Evolutionary conservation across 306 rosid genomes (phyloP).

Genomic region (Lagenaria siceraria): DNA sequence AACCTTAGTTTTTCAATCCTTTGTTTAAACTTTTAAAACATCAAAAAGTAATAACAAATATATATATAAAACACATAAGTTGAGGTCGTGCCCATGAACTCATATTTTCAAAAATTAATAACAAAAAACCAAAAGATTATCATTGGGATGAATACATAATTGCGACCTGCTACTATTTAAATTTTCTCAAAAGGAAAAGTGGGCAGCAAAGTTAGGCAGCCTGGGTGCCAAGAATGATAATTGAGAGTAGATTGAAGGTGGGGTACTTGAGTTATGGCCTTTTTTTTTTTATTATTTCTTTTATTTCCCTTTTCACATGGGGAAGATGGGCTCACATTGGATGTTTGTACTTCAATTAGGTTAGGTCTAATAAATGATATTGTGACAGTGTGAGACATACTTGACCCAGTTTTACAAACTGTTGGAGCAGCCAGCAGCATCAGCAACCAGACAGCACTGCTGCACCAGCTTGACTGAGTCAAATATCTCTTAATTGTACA

Average conservation of each 20-base stretch:
- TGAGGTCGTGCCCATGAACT: not conserved
- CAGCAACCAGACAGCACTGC: not conserved
- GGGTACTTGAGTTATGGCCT: not conserved
- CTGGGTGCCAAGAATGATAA: not conserved
- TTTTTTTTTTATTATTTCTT: not conserved
- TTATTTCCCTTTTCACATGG: not conserved
- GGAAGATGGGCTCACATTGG: not conserved
- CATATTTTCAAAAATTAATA: too few species aligned
- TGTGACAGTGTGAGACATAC: not conserved
- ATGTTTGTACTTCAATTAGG: constrained; percentile 8
- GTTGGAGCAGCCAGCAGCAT: constrained; percentile 3
- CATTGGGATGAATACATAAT: too few species aligned
- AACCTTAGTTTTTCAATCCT: too few species aligned
- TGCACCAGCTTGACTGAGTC: constrained; percentile 4
- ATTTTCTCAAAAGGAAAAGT: not conserved
- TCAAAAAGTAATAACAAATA: too few species aligned
- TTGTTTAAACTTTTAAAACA: too few species aligned
- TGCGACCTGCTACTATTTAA: not conserved
- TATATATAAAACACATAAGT: too few species aligned
- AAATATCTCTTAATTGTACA: not conserved
- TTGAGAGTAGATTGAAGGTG: constrained; percentile 9
- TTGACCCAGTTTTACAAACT: constrained; percentile 1
- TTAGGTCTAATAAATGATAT: constrained; percentile 6
- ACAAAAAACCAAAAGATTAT: not conserved
- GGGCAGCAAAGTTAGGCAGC: not conserved